Conservation (phyloP, 1,139 yeast species). For the Blastobotrys indianensis region DNA sequence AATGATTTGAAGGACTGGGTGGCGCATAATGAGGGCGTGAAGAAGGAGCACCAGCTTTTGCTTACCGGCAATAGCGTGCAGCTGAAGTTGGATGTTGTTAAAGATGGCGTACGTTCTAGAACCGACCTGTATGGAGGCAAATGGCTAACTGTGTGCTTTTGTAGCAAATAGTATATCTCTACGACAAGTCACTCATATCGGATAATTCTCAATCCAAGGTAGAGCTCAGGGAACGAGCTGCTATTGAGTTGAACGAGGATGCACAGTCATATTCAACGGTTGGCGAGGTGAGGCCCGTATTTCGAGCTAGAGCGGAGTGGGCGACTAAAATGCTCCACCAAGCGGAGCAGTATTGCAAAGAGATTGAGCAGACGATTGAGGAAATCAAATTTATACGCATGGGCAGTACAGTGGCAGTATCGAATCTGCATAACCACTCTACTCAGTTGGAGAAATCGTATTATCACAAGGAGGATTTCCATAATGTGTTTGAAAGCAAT, state of each 20-base stretch:
- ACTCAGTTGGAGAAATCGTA: constrained; percentile 24
- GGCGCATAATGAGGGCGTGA: constrained; percentile 17
- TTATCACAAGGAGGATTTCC: constrained; percentile 23
- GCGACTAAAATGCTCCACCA: constrained; percentile 14
- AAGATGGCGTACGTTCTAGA: constrained; percentile 19
- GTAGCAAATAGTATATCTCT: constrained; percentile 24
- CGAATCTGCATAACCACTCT: constrained; percentile 28
- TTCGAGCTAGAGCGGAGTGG: constrained; percentile 14
- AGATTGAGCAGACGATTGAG: constrained; percentile 12
- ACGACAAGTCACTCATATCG: constrained; percentile 23
- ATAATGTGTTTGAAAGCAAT: constrained; percentile 24
- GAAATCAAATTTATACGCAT: constrained; percentile 24
- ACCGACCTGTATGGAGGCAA: neutral
- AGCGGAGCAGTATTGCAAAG: constrained; percentile 11
- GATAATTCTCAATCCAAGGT: constrained; percentile 1
- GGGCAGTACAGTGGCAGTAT: constrained; percentile 28
- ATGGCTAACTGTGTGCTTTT: neutral
- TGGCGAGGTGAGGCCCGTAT: constrained; percentile 4
- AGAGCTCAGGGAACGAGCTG: neutral
- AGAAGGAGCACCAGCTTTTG: constrained; percentile 26
- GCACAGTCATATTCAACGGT: neutral
- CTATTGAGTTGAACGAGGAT: neutral
- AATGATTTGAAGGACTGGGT: constrained; percentile 44
- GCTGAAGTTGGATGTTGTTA: constrained; percentile 27
- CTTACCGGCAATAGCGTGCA: constrained; percentile 27